phyloP scores from a whole-genome alignment of 2,329 filamentous ascomycete species.

The Zymoseptoria crescenta region DNA sequence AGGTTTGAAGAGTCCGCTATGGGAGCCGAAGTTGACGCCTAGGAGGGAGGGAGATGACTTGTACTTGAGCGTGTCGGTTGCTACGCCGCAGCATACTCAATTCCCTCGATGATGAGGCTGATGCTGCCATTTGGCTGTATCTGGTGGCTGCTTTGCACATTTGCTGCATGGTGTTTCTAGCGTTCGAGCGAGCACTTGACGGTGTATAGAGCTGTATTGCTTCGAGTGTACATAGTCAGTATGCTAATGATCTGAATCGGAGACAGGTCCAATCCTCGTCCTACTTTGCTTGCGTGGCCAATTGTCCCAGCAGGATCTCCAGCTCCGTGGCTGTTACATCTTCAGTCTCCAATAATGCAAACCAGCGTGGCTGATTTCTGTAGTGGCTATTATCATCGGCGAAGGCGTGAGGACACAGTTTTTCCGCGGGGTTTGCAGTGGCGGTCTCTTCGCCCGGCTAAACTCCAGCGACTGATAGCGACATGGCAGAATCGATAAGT shows the following conservation, averaged over 20 bases:
- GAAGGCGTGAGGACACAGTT: neutral
- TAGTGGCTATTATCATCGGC: neutral
- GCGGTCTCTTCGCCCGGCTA: neutral
- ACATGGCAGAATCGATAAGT: neutral
- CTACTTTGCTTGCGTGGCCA: too few species aligned
- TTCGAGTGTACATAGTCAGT: neutral
- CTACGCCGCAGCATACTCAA: slow-evolving; percentile 14
- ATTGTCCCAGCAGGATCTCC: too few species aligned
- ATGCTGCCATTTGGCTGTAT: too few species aligned
- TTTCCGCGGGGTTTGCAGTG: neutral
- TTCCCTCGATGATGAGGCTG: slow-evolving; percentile 4
- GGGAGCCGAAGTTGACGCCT: slow-evolving; percentile 60
- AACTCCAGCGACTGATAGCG: neutral
- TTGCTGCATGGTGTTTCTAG: neutral
- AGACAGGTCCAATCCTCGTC: too few species aligned
- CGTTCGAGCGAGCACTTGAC: slow-evolving; percentile 8
- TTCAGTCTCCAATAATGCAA: too few species aligned
- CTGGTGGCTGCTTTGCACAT: neutral
- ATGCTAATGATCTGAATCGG: too few species aligned
- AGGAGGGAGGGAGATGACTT: slow-evolving; percentile 59
- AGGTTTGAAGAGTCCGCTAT: slow-evolving; percentile 40
- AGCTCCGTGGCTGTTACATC: too few species aligned
- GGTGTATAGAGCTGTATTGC: neutral
- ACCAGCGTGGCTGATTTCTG: too few species aligned
- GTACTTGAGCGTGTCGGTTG: slow-evolving; percentile 38